Evolutionary conservation across 441 rosid genomes (phyloP).

Genomic region (Gossypium aridum): DNA sequence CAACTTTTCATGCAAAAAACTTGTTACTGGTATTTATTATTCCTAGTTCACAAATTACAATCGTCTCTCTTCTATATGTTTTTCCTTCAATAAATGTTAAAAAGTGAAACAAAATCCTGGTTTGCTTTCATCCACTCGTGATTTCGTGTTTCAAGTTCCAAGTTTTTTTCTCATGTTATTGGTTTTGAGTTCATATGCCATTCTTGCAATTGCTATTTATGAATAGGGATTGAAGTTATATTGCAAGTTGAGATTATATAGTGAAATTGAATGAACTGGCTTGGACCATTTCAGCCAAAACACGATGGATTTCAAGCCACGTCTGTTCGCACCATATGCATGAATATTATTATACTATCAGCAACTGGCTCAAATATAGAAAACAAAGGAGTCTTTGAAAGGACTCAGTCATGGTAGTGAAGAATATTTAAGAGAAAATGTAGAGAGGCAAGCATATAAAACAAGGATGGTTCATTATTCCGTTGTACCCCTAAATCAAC

Average conservation of each 20-base stretch:
- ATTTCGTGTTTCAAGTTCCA: background rate
- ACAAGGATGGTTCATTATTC: background rate
- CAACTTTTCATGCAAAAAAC: background rate
- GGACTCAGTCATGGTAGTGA: background rate
- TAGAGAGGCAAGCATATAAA: background rate
- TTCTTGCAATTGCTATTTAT: background rate
- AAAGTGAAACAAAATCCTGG: background rate
- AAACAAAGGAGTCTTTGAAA: background rate
- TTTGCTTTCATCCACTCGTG: background rate
- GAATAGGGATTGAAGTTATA: no score
- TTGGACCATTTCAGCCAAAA: no score
- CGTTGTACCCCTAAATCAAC: background rate
- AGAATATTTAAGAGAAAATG: no score
- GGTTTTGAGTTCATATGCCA: background rate
- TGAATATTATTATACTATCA: background rate
- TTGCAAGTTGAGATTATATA: no score
- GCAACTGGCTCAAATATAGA: background rate
- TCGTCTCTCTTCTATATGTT: background rate
- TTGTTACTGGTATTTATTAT: background rate
- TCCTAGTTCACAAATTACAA: background rate
- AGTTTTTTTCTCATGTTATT: background rate
- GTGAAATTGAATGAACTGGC: no score
- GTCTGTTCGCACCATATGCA: no score
- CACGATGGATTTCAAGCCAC: no score
- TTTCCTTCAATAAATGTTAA: background rate